Evolutionary conservation across 148 eudicot species (phyloP), one percentile per base, ranked within the genome.

Genomic region (Fallopia convolvulus): DNA sequence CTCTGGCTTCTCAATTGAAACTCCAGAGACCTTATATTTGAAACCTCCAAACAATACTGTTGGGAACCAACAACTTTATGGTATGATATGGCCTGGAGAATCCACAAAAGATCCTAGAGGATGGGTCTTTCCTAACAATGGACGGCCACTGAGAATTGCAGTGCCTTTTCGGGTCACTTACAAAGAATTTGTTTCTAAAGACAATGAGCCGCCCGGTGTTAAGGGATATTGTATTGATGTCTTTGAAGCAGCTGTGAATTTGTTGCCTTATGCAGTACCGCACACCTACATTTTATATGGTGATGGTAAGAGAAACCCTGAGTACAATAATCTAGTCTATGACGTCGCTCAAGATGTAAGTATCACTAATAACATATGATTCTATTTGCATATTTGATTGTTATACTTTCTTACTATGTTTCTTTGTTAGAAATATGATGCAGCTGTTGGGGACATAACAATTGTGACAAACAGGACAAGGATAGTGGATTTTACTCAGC

Each of bases 381-480:
- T 68, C 15, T 30, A 2, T 8, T 32, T 71, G 74, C 49, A 55
- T 44, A 44, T 18, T 7, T 18, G 48, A 46, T 39, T 39, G 17
- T 23, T 8, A 23, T 71, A 40, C 30, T 39, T 3, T 42, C 14
- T 39, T 44, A 44, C 47, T 44, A 40, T 8, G 47, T n/a, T 71
- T 71, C 4, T 3, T 66, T 17, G 39, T 48, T 68, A 77, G 79
- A 77, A 77, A 77, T 63, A 41, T 66, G 87, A 86, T 84, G 87
- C 87, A 10, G 90, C 84, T 48, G 78, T 85, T 74, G 90, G 90
- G 14, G 90, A 87, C 79, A 81, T 87, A 56, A 82, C 87, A n/a
- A 87, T 87, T 48, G 80, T 72, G 44, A 85, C 84, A 36, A 81
- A 84, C 74, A 65, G 89, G 49, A 82, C 85, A 21, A 70, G 70